Conservation (phyloP, 2,329 filamentous ascomycete species). For the Fusarium bulbicola region DNA sequence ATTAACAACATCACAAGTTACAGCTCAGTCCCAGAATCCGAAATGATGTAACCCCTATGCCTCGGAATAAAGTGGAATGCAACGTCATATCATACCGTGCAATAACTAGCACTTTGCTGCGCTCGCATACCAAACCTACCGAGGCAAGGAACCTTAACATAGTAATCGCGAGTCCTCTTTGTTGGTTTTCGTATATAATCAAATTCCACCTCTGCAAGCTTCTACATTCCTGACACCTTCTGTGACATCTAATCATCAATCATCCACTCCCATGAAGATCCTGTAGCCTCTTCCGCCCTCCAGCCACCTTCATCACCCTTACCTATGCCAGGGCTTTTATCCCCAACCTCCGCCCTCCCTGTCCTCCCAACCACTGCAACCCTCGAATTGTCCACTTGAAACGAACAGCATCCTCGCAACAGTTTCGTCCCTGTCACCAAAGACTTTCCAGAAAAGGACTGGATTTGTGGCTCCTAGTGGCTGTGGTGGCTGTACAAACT, state of each 20-base stretch:
- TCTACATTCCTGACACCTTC: slow-evolving; percentile 11
- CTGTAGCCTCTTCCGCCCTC: slow-evolving; percentile 13
- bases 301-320: slow-evolving; percentile 27
- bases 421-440: slow-evolving; percentile 7
- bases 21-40: not conserved
- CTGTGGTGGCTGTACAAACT: slow-evolving; percentile 29
- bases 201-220: slow-evolving; percentile 6
- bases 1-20: not conserved
- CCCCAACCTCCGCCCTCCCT: slow-evolving; percentile 25
- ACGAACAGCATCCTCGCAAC: slow-evolving; percentile 23
- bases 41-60: not conserved
- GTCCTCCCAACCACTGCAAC: slow-evolving; percentile 26
- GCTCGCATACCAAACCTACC: slow-evolving; percentile 9
- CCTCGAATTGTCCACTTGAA: slow-evolving; percentile 23
- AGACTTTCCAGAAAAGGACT: slow-evolving; percentile 15
- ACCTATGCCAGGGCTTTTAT: slow-evolving; percentile 12
- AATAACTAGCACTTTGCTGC: not conserved
- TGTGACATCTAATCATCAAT: slow-evolving; percentile 12
- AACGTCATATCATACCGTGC: slow-evolving; percentile 16
- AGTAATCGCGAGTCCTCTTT: not conserved
- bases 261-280: not conserved
- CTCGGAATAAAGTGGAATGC: slow-evolving; percentile 14
- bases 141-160: not conserved
- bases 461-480: slow-evolving; percentile 25
- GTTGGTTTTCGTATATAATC: not conserved